Base-by-base conservation (phyloP, 106 monocot genomes). In the Hemerocallis citrina region DNA sequence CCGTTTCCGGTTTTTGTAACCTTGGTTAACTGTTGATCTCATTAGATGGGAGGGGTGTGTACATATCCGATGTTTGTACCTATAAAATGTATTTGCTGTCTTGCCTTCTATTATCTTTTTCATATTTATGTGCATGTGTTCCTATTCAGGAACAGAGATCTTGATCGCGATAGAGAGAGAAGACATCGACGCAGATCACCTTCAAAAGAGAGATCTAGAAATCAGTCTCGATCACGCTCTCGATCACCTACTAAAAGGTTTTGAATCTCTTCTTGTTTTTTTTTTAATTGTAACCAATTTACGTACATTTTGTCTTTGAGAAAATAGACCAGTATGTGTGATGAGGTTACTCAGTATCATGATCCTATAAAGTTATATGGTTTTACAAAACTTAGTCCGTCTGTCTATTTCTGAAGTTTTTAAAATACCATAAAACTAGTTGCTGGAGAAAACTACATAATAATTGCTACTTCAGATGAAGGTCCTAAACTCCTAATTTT, bases 191-290 rank as follows among this genome's bases (percentile, higher is more conserved):
- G 57, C 52, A 77, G 68, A 54, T 77, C 73, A 16, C 68, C 20
- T 52, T 77, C 81, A 46, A 76, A 72, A 46, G 73, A 73, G 45
- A 81, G 35, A 47, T 73, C 73, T 31, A 61, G 61, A 46, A 42
- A 69, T 43, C 50, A 73, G 65, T 76, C 72, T 45, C 66, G 66
- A 74, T 82, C 80, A 55, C 70, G 60, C 3, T 71, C 77, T 16
- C 67, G 27, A 32, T 82, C 82, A 67, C 83, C 70, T 63, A 67
- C 77, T 36, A 80, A 71, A 75, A 75, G 79, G 79, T 80, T 30
- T 0, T 40, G n/a, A n/a, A n/a, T n/a, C n/a, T n/a, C n/a, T 52
- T 24, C 5, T 55, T 62, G 8, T 2, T 52, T 21, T 51, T 45
- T 17, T n/a, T 22, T 24, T 29, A 59, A 22, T 9, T 27, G 0